Evolutionary conservation across 2,329 filamentous ascomycete genomes (phyloP).

Genomic region (Cladosporium sp.): DNA sequence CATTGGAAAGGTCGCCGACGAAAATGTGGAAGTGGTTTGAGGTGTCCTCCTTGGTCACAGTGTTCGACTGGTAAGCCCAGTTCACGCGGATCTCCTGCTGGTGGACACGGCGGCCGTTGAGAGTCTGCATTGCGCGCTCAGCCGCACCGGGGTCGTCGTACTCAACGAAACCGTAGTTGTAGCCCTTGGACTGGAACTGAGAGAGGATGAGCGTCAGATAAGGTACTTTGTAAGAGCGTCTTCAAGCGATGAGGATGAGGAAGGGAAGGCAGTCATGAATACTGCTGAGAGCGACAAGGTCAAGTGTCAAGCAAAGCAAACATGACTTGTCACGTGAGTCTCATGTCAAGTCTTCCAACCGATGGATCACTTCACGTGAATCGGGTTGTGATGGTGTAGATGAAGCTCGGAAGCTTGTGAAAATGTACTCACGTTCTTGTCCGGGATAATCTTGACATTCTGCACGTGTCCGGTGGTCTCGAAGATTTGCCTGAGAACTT

Average conservation of each 20-base stretch:
- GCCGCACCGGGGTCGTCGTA: slow-evolving; percentile 97
- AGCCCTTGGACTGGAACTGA: slow-evolving; percentile 75
- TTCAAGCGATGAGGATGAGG: neutral
- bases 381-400: neutral
- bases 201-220: neutral
- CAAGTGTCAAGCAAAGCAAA: slow-evolving; percentile 10
- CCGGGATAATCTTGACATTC: slow-evolving; percentile 98
- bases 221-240: neutral
- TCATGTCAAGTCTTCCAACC: neutral
- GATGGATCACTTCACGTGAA: neutral
- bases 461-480: slow-evolving; percentile 98
- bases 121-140: slow-evolving; percentile 92
- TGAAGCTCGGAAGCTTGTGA: neutral
- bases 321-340: slow-evolving; percentile 13
- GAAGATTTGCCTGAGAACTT: slow-evolving; percentile 95
- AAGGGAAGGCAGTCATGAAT: neutral
- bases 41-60: slow-evolving; percentile 89
- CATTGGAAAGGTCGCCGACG: slow-evolving; percentile 94
- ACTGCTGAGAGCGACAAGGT: neutral
- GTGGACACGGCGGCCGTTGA: slow-evolving; percentile 93
- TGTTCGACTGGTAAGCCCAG: slow-evolving; percentile 99
- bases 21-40: slow-evolving; percentile 99
- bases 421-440: slow-evolving; percentile 82
- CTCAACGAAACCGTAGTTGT: slow-evolving; percentile 98
- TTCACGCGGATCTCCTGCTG: slow-evolving; percentile 98